Evolutionary conservation across 305 asterid species (phyloP), one percentile per base, ranked within the genome.

Genomic region (Salvia sclarea): DNA sequence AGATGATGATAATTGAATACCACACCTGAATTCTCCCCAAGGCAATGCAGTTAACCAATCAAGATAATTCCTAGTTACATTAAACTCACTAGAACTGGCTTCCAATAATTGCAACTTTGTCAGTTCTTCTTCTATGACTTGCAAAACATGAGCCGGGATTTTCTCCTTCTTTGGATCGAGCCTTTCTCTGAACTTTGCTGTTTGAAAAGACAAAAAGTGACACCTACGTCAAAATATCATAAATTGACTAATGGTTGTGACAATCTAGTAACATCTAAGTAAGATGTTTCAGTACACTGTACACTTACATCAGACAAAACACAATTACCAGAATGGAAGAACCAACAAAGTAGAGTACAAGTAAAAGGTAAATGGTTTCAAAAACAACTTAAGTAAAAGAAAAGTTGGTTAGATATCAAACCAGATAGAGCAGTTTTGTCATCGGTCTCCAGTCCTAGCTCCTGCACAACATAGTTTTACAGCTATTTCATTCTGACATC

Each of bases 21-120:
- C 79, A 71, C 57, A 94, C 99, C 99, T 94, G 89, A 86, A 91
- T 79, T 86, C 95, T 49, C 99, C 98, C 98, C 99, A 94, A 24
- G 99, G 99, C 81, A 94, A 70, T 1, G 96, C 96, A 72, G 98
- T 94, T 87, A 91, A 83, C 99, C 99, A 94, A 80, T 94, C 99
- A 69, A 94, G 92, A 84, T 94, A 94, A 79, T 91, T 91, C 71
- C 99, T 96, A 38, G 99, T 94, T 22, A 91, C 99, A 22, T 91
- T 94, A 75, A 94, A 94, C 81, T 94, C 99, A 81, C 99, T 94
- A 9, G 99, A 94, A 84, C 99, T 94, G 20, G 99, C 96, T 85
- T 94, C 99, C 72, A 94, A 63, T 68, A 91, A 70, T 78, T 91
- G 98, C 74, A 91, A 81, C 74, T 94, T 94, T 56, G 96, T 83